These are phyloP conservation scores for Plasmodium chabaudi DNA, from an alignment of 169 alveolate genomes.

Conservation along the genomic window DNA sequence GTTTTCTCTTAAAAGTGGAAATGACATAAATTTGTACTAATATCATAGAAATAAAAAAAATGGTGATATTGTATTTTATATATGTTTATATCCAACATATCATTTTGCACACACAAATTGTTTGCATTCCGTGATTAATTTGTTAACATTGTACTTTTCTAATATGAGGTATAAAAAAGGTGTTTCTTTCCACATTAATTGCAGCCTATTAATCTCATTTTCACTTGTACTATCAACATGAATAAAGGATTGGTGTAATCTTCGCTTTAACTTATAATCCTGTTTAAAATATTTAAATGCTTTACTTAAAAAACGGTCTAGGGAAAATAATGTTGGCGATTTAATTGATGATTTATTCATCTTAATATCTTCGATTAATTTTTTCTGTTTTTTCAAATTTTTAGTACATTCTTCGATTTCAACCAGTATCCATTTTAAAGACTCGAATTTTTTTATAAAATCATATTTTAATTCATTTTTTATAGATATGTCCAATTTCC, in stretches of 20 bases:
- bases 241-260: conserved; percentile 29
- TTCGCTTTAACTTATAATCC: conserved; percentile 43
- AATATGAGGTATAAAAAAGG: conserved; percentile 51
- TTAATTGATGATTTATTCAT: background rate
- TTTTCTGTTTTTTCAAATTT: conserved; percentile 21
- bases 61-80: too few relatives aligned
- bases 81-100: background rate
- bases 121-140: conserved; percentile 35
- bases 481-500: conserved; percentile 16
- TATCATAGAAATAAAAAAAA: too few relatives aligned
- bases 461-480: conserved; percentile 41
- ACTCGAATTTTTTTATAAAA: conserved; percentile 49
- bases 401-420: conserved; percentile 33
- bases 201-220: conserved; percentile 48
- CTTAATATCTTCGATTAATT: conserved; percentile 5
- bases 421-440: conserved; percentile 10
- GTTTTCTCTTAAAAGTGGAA: too few relatives aligned
- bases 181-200: conserved; percentile 69
- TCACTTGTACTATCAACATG: conserved; percentile 62
- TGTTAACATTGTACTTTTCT: conserved; percentile 43
- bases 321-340: conserved; percentile 4
- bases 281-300: conserved; percentile 38
- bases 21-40: too few relatives aligned
- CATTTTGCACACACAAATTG: conserved; percentile 11
- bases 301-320: conserved; percentile 25